Conservation (phyloP, 371 early-diverging fungal genomes). For the Mortierella sp. region DNA sequence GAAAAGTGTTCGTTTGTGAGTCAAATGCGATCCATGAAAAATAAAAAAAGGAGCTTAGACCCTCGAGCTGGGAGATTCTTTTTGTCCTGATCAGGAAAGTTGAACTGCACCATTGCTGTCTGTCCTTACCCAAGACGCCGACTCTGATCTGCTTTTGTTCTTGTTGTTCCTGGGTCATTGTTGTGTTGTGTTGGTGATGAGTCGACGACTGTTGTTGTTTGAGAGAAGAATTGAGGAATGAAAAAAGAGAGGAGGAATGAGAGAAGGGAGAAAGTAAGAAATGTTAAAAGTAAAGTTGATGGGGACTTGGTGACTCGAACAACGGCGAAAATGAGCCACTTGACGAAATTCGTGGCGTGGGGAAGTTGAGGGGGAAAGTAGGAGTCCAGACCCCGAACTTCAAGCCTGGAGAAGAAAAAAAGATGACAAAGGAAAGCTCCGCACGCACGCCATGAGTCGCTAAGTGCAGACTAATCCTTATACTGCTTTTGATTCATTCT, state of each 20-base stretch:
- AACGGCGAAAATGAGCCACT: conserved; percentile 5
- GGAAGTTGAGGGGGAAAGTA: background rate
- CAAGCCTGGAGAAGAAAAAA: too few species aligned
- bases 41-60: background rate
- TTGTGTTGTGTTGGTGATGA: conserved; percentile 6
- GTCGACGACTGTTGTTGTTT: background rate
- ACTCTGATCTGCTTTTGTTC: conserved; percentile 49
- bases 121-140: conserved; percentile 48
- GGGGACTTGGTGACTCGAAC: conserved; percentile 6
- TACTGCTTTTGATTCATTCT: background rate
- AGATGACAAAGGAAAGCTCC: conserved; percentile 13
- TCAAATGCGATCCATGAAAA: background rate
- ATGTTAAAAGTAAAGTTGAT: conserved; percentile 1
- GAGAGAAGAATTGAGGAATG: background rate
- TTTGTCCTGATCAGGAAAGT: conserved; percentile 5
- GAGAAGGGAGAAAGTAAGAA: background rate
- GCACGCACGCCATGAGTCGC: background rate
- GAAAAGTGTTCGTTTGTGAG: background rate
- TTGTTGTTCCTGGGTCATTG: conserved; percentile 32
- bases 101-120: conserved; percentile 1
- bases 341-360: conserved; percentile 6
- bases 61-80: background rate
- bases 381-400: conserved; percentile 3
- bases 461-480: background rate
- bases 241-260: background rate